Base-by-base conservation (phyloP, 805 yeast genomes). In the Pichia kluyveri region DNA sequence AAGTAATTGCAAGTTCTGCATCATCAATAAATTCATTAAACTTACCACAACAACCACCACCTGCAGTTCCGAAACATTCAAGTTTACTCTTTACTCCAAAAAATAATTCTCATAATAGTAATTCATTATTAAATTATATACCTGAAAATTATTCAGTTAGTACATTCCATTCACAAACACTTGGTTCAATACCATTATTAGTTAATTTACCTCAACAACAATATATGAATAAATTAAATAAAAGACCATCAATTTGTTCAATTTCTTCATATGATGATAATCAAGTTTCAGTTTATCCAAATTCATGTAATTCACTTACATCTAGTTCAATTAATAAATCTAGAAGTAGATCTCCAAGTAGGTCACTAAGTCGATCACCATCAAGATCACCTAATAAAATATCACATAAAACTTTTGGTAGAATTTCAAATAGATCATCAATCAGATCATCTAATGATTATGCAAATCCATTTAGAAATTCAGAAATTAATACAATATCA, bases 121-220 rank as follows among this genome's bases (percentile, higher is more conserved):
- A 48, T 17, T 51, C 54, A 17, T 36, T 49, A 11, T 38, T 55
- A 12, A 45, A 54, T 46, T 47, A 51, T 39, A 55, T 55, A 19
- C 58, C 58, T 2, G 58, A 55, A 38, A 48, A 55, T 36, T 44
- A 52, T 3, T 55, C 58, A 5, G 19, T 55, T 15, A 45, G 48
- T 11, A 51, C 54, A 1, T 54, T 54, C 38, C 48, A 48, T 38
- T 47, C 55, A 17, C 39, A 45, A 15, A 41, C 46, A 14, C 18
- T 48, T 8, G 51, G 51, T 1, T 48, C 30, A 38, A 41, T 48
- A 8, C 45, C 51, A 17, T 18, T 48, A 41, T 40, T 23, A 23
- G 26, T 23, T 23, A 23, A 23, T 5, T 5, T 23, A 23, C 41
- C 49, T 26, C 49, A 49, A 37, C 40, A 37, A 5, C 27, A 26